Percentiles rank a stretch among this genome's conserved stretches.
Evolutionary conservation across 129 eudicot species (phyloP).

Genomic region (Mikania micrantha): DNA sequence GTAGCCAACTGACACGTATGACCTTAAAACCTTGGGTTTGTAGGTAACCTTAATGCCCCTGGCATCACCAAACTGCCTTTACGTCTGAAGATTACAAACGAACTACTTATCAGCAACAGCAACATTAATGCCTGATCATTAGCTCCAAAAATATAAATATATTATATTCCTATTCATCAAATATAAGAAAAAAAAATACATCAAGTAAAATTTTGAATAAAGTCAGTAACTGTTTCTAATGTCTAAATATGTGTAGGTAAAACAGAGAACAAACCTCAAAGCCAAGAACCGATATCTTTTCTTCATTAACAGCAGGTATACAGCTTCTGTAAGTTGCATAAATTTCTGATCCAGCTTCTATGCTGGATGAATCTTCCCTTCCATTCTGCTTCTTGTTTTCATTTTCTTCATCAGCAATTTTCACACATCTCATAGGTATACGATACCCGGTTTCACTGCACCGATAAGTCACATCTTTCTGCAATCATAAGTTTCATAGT

Average conservation of each 20-base stretch:
- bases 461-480: constrained; percentile 65
- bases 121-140: constrained; percentile 53
- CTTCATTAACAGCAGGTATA: constrained; percentile 65
- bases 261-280: constrained; percentile 64
- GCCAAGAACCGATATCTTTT: constrained; percentile 65
- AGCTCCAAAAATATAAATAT: not conserved
- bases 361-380: constrained; percentile 42
- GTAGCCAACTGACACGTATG: not conserved
- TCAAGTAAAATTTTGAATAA: no score
- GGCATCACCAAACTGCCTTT: constrained; percentile 37
- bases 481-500: constrained; percentile 3
- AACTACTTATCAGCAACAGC: constrained; percentile 56
- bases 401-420: constrained; percentile 33
- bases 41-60: constrained; percentile 63
- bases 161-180: no score
- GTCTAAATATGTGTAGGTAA: no score
- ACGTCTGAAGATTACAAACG: constrained; percentile 48
- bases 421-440: constrained; percentile 68
- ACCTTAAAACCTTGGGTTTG: constrained; percentile 56
- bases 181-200: no score
- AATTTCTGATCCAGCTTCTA: constrained; percentile 35
- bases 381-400: constrained; percentile 32
- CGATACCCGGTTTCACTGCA: constrained; percentile 98
- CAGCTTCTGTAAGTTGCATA: constrained; percentile 84
- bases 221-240: no score